Evolutionary conservation across 371 early-diverging fungal species (phyloP).

Genomic region (Batrachochytrium dendrobatidis): DNA sequence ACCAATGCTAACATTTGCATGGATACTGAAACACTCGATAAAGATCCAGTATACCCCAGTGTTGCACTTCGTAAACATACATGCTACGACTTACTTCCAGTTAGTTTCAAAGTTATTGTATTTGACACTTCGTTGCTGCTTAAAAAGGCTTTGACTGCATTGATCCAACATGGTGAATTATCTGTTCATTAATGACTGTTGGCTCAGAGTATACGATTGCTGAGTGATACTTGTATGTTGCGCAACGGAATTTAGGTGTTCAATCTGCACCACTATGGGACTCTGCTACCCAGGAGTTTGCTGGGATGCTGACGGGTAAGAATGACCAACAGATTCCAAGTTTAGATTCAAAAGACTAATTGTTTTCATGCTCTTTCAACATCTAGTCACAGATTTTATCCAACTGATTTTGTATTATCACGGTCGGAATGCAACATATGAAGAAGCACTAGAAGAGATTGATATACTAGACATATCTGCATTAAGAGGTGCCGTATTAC

Average conservation of each 20-base stretch:
- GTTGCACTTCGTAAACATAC: not conserved
- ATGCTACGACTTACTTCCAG: conserved; percentile 58
- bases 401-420: conserved; percentile 87
- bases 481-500: conserved; percentile 44
- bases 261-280: conserved; percentile 92
- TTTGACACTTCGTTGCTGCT: conserved; percentile 84
- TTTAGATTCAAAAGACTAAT: conserved; percentile 4
- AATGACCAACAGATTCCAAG: not conserved
- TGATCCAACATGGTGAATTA: conserved; percentile 80
- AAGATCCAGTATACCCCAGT: not conserved
- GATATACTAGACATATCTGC: conserved; percentile 72
- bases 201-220: not conserved
- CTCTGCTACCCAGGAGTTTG: conserved; percentile 65
- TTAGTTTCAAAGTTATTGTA: conserved; percentile 82
- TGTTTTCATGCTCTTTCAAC: not conserved
- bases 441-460: conserved; percentile 75
- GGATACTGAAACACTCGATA: not conserved
- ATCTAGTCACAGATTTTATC: conserved; percentile 86
- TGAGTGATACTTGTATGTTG: not conserved
- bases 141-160: conserved; percentile 83
- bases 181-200: not conserved
- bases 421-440: conserved; percentile 58
- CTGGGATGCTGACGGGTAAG: conserved; percentile 79
- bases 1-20: no score
- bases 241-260: conserved; percentile 46